These are phyloP conservation scores for Lentinula sp. DNA, from an alignment of 768 basidiomycete genomes.

Conservation along the genomic window DNA sequence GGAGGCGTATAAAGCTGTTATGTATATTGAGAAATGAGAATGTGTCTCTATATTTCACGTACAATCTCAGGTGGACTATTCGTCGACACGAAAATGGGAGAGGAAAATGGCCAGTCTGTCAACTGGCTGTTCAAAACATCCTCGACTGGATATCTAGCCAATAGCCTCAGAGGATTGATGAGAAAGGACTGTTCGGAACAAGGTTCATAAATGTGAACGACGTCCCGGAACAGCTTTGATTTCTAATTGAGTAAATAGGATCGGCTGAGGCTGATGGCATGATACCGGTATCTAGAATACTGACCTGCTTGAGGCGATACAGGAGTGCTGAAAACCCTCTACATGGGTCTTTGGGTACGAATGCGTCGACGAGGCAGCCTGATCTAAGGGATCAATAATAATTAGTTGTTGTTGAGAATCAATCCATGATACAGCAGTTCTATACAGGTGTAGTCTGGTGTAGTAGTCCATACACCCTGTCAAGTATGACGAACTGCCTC, in stretches of 20 bases:
- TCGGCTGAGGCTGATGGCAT: background rate
- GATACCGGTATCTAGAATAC: background rate
- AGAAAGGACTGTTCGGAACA: constrained; percentile 49
- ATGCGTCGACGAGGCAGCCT: constrained; percentile 46
- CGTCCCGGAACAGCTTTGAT: constrained; percentile 26
- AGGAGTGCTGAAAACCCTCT: constrained; percentile 30
- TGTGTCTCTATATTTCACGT: background rate
- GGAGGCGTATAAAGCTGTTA: background rate
- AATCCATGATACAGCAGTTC: background rate
- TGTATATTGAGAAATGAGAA: background rate
- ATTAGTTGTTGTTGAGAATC: background rate
- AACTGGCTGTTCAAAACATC: background rate
- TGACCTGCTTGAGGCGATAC: constrained; percentile 30
- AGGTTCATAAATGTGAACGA: constrained; percentile 42
- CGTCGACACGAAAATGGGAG: background rate
- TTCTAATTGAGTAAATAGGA: constrained; percentile 7
- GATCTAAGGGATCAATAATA: constrained; percentile 20
- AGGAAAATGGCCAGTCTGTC: background rate
- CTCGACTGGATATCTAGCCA: background rate
- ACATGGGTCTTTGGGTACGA: constrained; percentile 28
- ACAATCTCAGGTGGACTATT: background rate
- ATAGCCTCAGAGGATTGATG: constrained; percentile 26
- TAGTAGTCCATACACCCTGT: background rate
- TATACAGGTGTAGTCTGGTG: background rate
- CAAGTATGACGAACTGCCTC: background rate